Conservation (phyloP, 108 stramenopile species). For the Stephanodiscus minutulus region DNA sequence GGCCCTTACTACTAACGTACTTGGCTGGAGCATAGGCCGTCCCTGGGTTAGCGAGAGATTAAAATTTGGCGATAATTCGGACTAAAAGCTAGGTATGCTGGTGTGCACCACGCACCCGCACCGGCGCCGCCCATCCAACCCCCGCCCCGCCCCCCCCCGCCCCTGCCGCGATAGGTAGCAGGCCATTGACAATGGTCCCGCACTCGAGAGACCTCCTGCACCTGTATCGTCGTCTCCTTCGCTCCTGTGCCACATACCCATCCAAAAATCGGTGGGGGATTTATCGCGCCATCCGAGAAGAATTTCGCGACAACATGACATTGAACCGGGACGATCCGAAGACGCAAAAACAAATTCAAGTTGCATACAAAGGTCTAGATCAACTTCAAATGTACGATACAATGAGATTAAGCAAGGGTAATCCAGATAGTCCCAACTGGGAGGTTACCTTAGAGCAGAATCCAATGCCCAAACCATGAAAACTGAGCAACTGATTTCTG, state of each 20-base stretch:
- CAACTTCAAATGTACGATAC: constrained; percentile 81
- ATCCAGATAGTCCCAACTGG: constrained; percentile 65
- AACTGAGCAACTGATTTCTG: not conserved
- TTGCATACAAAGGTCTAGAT: constrained; percentile 78
- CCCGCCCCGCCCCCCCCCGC: too few relatives aligned
- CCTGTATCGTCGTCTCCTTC: constrained; percentile 70
- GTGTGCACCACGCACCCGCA: too few relatives aligned
- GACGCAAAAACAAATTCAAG: constrained; percentile 61
- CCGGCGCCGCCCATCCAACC: too few relatives aligned
- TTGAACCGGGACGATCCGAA: constrained; percentile 58
- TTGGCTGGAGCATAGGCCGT: too few relatives aligned
- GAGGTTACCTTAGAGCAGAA: constrained; percentile 80
- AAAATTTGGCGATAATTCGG: too few relatives aligned
- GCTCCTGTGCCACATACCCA: constrained; percentile 74
- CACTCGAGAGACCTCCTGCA: constrained; percentile 54
- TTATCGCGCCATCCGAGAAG: constrained; percentile 80
- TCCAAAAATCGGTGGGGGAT: constrained; percentile 74
- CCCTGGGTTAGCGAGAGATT: too few relatives aligned
- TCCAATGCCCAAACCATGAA: constrained; percentile 77
- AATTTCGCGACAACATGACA: constrained; percentile 64
- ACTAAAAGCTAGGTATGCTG: too few relatives aligned
- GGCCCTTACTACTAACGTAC: too few relatives aligned
- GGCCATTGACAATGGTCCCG: constrained; percentile 29
- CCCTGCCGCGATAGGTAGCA: too few relatives aligned
- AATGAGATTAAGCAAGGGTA: constrained; percentile 44